Evolutionary conservation across 495 filamentous ascomycete genomes (phyloP), one percentile per base, ranked within the genome.

Genomic region (Trichoderma orchidacearum): DNA sequence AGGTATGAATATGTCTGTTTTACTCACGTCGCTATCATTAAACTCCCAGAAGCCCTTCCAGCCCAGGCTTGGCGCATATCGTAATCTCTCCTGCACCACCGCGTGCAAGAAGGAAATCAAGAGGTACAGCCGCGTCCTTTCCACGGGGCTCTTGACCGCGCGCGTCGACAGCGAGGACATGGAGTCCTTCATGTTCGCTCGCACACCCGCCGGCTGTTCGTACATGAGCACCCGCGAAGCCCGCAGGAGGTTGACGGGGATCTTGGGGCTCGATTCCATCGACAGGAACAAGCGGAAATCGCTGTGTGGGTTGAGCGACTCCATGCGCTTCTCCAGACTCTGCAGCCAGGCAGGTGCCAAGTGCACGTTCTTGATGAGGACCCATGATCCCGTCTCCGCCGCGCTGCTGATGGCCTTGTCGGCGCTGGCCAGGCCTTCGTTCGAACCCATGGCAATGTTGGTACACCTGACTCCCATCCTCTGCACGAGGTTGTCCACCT

Each of bases 21-120:
- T 53, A 81, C 90, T 85, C 81, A 96, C 91, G 71, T 98, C 93
- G 61, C 91, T 95, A 69, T 99, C 93, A 66, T 99, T 99, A 67
- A 99, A 99, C 73, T 99, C 93, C 93, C 93, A 99, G 79, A 95
- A 95, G 56, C 89, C 89, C 75, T 95, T 95, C 93, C 94, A 97
- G 54, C 93, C 93, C 56, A 99, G 78, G 53, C 80, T 93, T 2
- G 93, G 94, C 18, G 90, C 92, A 64, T 99, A 99, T 57, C 93
- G 87, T 59, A 99, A 76, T 62, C 93, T 77, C 68, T 99, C 93
- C 69, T 99, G 93, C 30, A 99, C 81, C 12, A 99, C 92, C 12
- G 94, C 93, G 63, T 99, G 93, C 58, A 97, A 66, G 80, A 97
- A 97, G 5, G 87, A 92, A 21, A 99, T 80, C 53, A 97, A 72